phyloP scores from a whole-genome alignment of 192 early-diverging fungal genomes.

The Jimgerdemannia lactiflua region DNA sequence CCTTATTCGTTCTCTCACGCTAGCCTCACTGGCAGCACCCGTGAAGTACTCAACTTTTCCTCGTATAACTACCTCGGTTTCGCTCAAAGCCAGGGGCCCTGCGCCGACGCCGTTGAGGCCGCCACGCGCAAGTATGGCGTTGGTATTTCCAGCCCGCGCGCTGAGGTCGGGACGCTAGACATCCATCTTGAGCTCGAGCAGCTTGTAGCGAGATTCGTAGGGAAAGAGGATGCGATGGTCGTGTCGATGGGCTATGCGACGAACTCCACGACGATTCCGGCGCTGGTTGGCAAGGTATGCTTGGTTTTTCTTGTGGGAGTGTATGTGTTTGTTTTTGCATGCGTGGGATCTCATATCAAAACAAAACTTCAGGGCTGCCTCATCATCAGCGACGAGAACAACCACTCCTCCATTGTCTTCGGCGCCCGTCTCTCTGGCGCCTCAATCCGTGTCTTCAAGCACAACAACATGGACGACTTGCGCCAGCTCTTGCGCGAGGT shows the following conservation, averaged over 20 bases:
- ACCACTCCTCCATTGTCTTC: conserved; percentile 84
- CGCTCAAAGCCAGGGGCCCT: conserved; percentile 83
- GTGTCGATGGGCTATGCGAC: conserved; percentile 91
- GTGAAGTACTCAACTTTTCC: conserved; percentile 76
- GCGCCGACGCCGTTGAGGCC: conserved; percentile 80
- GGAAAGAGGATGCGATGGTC: conserved; percentile 76
- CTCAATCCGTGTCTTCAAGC: conserved; percentile 80
- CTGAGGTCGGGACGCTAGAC: conserved; percentile 61
- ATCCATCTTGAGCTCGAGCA: conserved; percentile 72
- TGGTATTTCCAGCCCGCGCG: conserved; percentile 50
- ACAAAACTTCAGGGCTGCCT: conserved; percentile 59
- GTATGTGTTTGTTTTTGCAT: background rate
- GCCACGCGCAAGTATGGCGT: conserved; percentile 62
- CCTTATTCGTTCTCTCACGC: background rate
- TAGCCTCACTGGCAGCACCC: conserved; percentile 66
- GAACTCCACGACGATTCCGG: conserved; percentile 84
- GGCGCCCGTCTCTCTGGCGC: conserved; percentile 85
- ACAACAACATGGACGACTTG: conserved; percentile 75
- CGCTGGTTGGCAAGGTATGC: conserved; percentile 57
- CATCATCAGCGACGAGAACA: conserved; percentile 86
- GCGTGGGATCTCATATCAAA: background rate
- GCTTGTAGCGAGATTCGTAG: conserved; percentile 79
- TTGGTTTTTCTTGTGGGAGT: background rate
- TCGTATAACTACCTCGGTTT: conserved; percentile 96
- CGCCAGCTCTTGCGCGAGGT: conserved; percentile 70